These are phyloP conservation scores for Mycena venus DNA, from an alignment of 768 basidiomycete species.

Conservation along the genomic window DNA sequence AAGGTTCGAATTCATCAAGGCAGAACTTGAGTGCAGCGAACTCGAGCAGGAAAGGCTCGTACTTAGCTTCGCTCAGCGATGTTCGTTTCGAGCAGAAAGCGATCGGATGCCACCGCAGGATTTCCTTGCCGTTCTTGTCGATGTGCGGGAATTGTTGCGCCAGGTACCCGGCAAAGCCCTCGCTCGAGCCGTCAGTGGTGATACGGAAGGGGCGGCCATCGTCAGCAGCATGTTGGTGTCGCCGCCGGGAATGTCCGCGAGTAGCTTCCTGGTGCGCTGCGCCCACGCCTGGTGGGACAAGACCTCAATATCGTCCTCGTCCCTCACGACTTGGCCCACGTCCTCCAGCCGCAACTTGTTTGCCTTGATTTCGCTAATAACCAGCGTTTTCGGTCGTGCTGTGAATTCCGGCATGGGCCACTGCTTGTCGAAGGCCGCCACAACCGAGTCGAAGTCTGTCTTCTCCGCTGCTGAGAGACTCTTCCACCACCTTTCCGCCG, in stretches of 20 bases:
- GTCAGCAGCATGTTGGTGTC: slow-evolving; percentile 14
- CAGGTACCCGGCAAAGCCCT: background rate
- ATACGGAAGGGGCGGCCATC: background rate
- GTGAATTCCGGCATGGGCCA: slow-evolving; percentile 22
- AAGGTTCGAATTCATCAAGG: background rate
- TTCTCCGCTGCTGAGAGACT: background rate
- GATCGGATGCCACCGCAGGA: background rate
- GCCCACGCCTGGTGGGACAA: slow-evolving; percentile 7
- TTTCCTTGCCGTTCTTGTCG: background rate
- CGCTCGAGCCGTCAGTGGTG: background rate
- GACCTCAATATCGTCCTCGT: background rate
- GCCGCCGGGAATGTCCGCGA: background rate
- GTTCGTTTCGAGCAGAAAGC: slow-evolving; percentile 6
- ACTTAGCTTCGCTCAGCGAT: background rate
- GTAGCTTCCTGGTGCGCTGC: background rate
- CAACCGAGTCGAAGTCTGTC: background rate
- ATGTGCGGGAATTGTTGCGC: background rate
- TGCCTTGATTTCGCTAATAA: background rate
- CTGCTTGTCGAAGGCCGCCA: slow-evolving; percentile 2
- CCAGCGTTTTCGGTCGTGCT: background rate
- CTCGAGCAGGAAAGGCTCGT: background rate
- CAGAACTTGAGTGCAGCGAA: background rate
- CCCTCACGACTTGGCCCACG: background rate
- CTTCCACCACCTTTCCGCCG: slow-evolving; percentile 23
- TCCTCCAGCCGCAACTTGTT: background rate